phyloP scores from a whole-genome alignment of 768 basidiomycete genomes.

The Paxillus ammoniavirescens region DNA sequence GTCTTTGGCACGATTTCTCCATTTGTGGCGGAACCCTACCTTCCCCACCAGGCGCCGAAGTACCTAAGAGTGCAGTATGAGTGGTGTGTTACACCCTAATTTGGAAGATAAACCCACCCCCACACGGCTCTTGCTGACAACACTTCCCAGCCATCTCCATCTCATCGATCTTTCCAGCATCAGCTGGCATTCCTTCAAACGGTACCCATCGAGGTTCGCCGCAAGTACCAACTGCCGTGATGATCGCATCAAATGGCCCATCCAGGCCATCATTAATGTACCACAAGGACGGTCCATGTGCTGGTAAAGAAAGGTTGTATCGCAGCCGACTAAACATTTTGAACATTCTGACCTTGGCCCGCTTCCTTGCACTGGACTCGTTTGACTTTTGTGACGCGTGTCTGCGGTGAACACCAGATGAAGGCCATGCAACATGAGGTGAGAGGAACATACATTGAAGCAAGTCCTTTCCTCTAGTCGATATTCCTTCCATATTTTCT shows the following conservation, averaged over 20 bases:
- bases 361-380: conserved; percentile 14
- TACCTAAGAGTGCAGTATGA: background rate
- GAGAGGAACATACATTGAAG: conserved; percentile 34
- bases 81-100: background rate
- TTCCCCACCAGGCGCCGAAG: background rate
- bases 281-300: conserved; percentile 35
- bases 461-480: conserved; percentile 44
- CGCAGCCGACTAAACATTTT: no score
- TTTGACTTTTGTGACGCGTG: conserved; percentile 36
- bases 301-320: background rate
- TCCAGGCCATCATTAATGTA: conserved; percentile 47
- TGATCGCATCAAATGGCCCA: conserved; percentile 49
- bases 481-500: conserved; percentile 47
- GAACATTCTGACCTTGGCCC: no score
- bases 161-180: conserved; percentile 11
- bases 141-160: background rate
- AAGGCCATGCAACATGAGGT: background rate
- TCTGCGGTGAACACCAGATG: conserved; percentile 14
- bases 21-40: background rate
- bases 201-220: conserved; percentile 44
- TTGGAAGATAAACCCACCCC: background rate
- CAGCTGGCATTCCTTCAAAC: conserved; percentile 43
- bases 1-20: background rate
- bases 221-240: conserved; percentile 49
- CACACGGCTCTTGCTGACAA: background rate